Base-by-base conservation (phyloP, 108 stramenopile species). In the Phaeodactylum tricornutum region DNA sequence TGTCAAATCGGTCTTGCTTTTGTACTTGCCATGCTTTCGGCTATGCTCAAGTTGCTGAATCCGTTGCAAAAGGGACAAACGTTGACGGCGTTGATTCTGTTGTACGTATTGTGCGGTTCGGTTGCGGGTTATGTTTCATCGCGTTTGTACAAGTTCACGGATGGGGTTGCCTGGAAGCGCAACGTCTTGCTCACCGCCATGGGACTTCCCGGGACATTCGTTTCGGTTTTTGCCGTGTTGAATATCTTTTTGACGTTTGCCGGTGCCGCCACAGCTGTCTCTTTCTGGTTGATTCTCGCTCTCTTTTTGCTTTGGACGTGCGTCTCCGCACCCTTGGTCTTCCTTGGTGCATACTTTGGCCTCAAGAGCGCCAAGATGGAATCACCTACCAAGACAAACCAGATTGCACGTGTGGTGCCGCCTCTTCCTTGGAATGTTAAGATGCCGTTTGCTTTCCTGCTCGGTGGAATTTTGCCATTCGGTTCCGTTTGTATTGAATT, bases 401-500 rank as follows among this genome's bases (percentile, higher is more conserved):
- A 93, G 59, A 95, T 99, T 56, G 88, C 87, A 15, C 66, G 91
- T 5, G 68, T 84, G 55, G 75, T 98, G 46, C 98, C 98, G 14
- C 75, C 85, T 52, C 53, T 81, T 45, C 91, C 93, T 23, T 95
- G 84, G 77, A 89, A 93, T 55, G 71, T 87, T 21, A 38, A 44
- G 28, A 86, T 91, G 17, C 72, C 71, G 36, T 26, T 57, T 46
- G 62, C 55, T 41, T 62, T 58, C 35, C 17, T 69, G 23, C 25
- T 75, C 22, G 74, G 74, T 35, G 98, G 96, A n/a, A 66, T 97
- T 30, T 84, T 99, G 24, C 98, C 98, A 23, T 99, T 98, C 60
- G 96, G 96, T 6, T 88, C 88, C 16, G 92, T 95, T 36, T 96
- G 94, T 69, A 94, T 99, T 47, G 98, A 99, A 68, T 72, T 97